These are phyloP conservation scores for Jaapia argillacea DNA, from an alignment of 768 basidiomycete genomes.

Conservation along the genomic window DNA sequence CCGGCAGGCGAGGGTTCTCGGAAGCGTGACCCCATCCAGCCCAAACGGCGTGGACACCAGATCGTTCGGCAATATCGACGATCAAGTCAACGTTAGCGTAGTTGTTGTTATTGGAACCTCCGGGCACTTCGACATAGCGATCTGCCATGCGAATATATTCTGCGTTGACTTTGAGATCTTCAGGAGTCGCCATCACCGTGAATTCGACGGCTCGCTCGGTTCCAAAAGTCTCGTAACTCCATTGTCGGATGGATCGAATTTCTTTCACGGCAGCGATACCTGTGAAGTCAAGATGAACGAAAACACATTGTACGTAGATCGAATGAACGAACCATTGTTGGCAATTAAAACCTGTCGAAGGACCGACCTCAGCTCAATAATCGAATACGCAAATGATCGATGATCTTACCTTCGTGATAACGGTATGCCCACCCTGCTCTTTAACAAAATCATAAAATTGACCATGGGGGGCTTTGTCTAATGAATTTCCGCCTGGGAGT, in stretches of 20 bases:
- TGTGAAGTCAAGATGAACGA: constrained; percentile 23
- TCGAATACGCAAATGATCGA: constrained; percentile 2
- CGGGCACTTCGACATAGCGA: constrained; percentile 96
- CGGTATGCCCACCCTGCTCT: constrained; percentile 88
- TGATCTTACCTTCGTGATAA: constrained; percentile 84
- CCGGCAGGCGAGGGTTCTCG: constrained; percentile 94
- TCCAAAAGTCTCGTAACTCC: constrained; percentile 99
- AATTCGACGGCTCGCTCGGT: constrained; percentile 94
- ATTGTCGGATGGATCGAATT: constrained; percentile 97
- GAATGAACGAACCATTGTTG: constrained; percentile 68
- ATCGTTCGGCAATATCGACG: constrained; percentile 93
- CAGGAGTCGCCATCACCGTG: constrained; percentile 99
- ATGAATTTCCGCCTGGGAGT: constrained; percentile 75
- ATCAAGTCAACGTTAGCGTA: constrained; percentile 99
- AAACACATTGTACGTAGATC: not conserved
- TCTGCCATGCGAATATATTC: constrained; percentile 99
- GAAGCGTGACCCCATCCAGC: constrained; percentile 99
- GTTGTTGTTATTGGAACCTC: constrained; percentile 98
- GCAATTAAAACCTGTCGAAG: constrained; percentile 83
- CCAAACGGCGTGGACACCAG: constrained; percentile 98
- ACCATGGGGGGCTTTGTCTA: constrained; percentile 75
- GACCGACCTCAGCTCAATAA: constrained; percentile 7
- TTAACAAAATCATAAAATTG: constrained; percentile 88
- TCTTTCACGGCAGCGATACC: constrained; percentile 99
- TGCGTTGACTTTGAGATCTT: constrained; percentile 96